Evolutionary conservation across 176 grass and related monocot species (phyloP).

Genomic region (Aegilops longissima): DNA sequence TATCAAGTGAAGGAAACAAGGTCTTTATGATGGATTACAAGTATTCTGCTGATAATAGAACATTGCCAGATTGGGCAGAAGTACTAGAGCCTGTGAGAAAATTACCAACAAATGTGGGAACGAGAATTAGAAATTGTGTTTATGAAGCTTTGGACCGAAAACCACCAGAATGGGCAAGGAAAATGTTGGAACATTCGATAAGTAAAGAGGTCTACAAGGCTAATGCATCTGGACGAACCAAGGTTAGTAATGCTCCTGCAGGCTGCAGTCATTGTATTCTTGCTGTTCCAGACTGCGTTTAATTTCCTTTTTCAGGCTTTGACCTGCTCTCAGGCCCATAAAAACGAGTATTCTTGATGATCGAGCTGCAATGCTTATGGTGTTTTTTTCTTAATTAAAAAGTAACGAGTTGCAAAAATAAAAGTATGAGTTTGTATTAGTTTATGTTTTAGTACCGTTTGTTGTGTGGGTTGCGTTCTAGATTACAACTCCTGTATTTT

Average conservation of each 20-base stretch:
- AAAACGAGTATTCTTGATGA: background rate
- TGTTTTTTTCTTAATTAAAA: background rate
- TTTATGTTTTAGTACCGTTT: no score
- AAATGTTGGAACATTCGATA: constrained; percentile 91
- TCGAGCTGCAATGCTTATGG: no score
- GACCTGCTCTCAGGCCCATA: background rate
- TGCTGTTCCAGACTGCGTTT: background rate
- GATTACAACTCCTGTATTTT: background rate
- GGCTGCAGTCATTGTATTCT: background rate
- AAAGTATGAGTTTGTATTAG: background rate
- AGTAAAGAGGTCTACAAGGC: constrained; percentile 98
- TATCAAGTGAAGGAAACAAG: constrained; percentile 50
- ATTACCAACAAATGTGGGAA: constrained; percentile 96
- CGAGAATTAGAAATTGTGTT: constrained; percentile 97
- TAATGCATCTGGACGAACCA: constrained; percentile 95
- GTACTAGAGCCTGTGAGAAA: constrained; percentile 88
- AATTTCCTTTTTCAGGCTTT: background rate
- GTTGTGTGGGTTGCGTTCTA: background rate
- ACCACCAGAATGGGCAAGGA: constrained; percentile 90
- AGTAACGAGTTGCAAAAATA: background rate
- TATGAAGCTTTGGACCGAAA: constrained; percentile 73
- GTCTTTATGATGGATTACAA: constrained; percentile 68
- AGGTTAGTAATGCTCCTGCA: constrained; percentile 52
- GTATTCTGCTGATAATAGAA: constrained; percentile 58
- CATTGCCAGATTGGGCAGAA: constrained; percentile 87